These are phyloP conservation scores for Phytophthora ohioensis DNA, from an alignment of 352 stramenopile species.

Conservation along the genomic window DNA sequence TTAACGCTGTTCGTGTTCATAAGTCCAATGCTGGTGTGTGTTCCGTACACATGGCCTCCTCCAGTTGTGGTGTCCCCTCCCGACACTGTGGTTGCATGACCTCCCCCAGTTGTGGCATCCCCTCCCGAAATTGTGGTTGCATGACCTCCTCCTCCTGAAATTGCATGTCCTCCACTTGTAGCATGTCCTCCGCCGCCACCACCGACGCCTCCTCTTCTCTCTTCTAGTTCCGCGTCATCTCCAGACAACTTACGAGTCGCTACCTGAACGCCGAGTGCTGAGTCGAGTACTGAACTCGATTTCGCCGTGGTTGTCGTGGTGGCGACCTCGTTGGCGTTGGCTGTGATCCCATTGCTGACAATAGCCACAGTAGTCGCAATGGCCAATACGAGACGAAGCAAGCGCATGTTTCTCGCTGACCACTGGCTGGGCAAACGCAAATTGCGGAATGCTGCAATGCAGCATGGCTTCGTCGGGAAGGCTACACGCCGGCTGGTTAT, in stretches of 20 bases:
- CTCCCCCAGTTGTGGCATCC: not conserved
- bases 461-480: too few species aligned
- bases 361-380: not conserved
- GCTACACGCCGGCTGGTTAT: too few species aligned
- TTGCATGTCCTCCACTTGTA: not conserved
- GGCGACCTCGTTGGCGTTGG: not conserved
- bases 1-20: conserved; percentile 1
- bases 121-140: not conserved
- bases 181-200: conserved; percentile 2
- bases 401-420: not conserved
- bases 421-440: too few species aligned
- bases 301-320: not conserved
- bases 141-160: conserved; percentile 1
- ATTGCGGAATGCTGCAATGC: too few species aligned
- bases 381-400: conserved; percentile 7
- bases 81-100: not conserved
- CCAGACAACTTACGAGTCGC: not conserved
- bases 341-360: conserved; percentile 4
- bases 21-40: conserved; percentile 3
- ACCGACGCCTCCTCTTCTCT: not conserved
- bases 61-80: not conserved
- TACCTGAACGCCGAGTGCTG: not conserved
- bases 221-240: conserved; percentile 1
- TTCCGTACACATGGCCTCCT: conserved; percentile 4
- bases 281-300: conserved; percentile 1